Conservation (phyloP, 2,329 filamentous ascomycete species). For the Aspergillus piperis region DNA sequence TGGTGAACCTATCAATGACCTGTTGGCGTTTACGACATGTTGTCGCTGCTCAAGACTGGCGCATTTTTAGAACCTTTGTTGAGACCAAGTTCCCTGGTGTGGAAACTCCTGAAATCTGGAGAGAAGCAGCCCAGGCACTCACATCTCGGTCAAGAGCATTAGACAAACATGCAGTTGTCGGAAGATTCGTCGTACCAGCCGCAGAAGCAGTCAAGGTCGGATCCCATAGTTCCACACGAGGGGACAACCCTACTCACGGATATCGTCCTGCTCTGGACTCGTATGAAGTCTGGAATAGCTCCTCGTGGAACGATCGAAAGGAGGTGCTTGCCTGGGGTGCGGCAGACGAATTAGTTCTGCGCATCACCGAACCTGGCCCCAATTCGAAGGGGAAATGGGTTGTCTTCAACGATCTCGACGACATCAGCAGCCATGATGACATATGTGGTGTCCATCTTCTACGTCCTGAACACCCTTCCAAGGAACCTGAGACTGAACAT, state of each 20-base stretch:
- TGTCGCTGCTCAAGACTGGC: constrained; percentile 51
- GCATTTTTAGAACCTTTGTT: constrained; percentile 50
- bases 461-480: constrained; percentile 41
- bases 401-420: constrained; percentile 54
- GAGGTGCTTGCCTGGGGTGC: constrained; percentile 64
- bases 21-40: constrained; percentile 50
- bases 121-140: constrained; percentile 55
- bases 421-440: constrained; percentile 59
- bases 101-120: constrained; percentile 46
- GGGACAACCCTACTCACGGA: constrained; percentile 56
- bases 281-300: constrained; percentile 54
- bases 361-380: constrained; percentile 49
- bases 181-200: constrained; percentile 53
- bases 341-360: constrained; percentile 57
- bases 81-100: constrained; percentile 51
- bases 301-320: constrained; percentile 51
- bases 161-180: constrained; percentile 58
- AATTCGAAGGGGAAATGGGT: constrained; percentile 47
- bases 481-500: constrained; percentile 42
- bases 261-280: constrained; percentile 62
- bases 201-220: constrained; percentile 43
- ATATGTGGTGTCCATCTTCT: constrained; percentile 60
- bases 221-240: constrained; percentile 35
- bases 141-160: constrained; percentile 60
- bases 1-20: constrained; percentile 49